Evolutionary conservation across 345 rosid genomes (phyloP), one percentile per base, ranked within the genome.

Genomic region (Citrus unshiu): DNA sequence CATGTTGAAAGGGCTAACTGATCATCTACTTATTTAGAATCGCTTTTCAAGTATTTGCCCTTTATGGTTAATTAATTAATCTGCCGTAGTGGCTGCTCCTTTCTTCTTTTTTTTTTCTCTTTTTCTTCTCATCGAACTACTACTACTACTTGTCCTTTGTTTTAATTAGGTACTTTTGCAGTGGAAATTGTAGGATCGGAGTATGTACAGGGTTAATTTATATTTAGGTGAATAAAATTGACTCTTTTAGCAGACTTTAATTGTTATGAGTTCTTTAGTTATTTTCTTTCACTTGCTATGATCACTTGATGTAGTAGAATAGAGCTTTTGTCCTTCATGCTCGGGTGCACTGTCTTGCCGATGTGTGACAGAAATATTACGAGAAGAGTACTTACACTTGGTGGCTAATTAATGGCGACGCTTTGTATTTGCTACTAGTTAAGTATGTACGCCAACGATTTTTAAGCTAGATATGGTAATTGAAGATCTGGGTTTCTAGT

Each of bases 1-100:
- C 87, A 77, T 56, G 88, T 84, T 27, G 90, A 87, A 74, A 84
- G 84, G 60, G 89, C 86, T 74, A 86, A 82, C 8, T 81, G 63
- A 72, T 70, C 61, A 4, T 32, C 46, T 25, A 18, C 24, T 64
- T 65, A 19, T 7, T 35, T 35, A 37, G 27, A 66, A 49, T 27
- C 27, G 68, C 68, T 43, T 39, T 69, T 6, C 14, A 5, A 25
- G 58, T 46, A 46, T 13, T 43, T 3, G 51, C 18, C 51, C 58
- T 54, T 54, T 54, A 54, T 54, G 58, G 58, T 46, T 13, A 54
- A 16, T 54, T 54, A 4, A 54, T 54, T 54, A 46, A 46, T 46
- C 51, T 3, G 1, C 58, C 3, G 3, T 18, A 54, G 58, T 61
- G 14, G 56, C 77, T 74, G 0, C 46, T 40, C 9, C 37, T 35